phyloP scores from a whole-genome alignment of 2,329 filamentous ascomycete genomes.

The Fonsecaea erecta region DNA sequence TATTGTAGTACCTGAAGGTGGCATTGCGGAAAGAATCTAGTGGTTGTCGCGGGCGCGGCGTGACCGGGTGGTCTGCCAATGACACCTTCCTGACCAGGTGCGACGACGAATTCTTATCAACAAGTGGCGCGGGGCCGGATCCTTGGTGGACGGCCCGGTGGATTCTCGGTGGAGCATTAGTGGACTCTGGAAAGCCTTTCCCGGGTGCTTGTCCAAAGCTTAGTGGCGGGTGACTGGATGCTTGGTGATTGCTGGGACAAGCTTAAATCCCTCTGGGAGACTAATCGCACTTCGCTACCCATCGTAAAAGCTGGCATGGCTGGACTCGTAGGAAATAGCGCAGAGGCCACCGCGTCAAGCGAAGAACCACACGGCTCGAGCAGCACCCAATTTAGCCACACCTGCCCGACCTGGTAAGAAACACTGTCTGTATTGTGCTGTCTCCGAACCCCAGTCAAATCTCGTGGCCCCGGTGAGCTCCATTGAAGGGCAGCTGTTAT shows the following conservation, averaged over 20 bases:
- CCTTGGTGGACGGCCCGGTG: no score
- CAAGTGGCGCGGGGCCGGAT: background rate
- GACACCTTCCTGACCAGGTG: background rate
- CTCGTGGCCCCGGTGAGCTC: background rate
- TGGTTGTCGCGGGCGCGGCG: background rate
- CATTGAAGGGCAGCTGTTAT: background rate
- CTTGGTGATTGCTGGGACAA: background rate
- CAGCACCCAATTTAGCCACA: background rate
- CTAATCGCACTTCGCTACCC: background rate
- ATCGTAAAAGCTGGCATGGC: no score
- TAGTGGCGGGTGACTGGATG: background rate
- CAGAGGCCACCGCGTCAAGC: background rate
- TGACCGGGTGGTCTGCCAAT: background rate
- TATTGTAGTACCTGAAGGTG: background rate
- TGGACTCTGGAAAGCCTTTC: background rate
- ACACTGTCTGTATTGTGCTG: background rate
- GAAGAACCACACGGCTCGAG: background rate
- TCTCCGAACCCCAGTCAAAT: background rate
- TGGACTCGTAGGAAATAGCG: background rate
- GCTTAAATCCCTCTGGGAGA: background rate
- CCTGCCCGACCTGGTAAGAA: background rate
- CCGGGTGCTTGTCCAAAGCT: background rate
- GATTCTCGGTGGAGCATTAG: background rate
- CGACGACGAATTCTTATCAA: background rate
- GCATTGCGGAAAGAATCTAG: background rate